Base-by-base conservation (phyloP, 805 yeast genomes). In the Wickerhamomyces sydowiorum region DNA sequence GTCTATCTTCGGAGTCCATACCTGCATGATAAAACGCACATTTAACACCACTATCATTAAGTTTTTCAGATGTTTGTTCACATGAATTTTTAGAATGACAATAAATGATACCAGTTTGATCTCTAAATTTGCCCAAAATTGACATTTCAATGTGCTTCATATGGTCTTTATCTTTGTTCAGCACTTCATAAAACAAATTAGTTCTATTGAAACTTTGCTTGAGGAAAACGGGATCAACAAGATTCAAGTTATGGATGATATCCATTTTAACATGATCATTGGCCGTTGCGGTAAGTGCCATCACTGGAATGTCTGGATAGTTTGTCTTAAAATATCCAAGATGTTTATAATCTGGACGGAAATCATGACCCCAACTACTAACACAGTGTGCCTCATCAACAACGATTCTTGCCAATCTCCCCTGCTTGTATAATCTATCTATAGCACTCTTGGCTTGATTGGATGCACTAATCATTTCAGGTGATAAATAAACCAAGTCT, bases 381-480 rank as follows among this genome's bases (percentile, higher is more conserved):
- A 93, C 95, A 72, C 99, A 93, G 65, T 93, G 99, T 0, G 99
- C 99, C 59, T 88, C 99, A 65, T 93, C 99, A 36, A 93, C 88
- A 10, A 93, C 96, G 30, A 93, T 73, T 41, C 98, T 70, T 0
- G 97, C 96, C 29, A 93, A 66, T 51, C 68, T 66, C 13, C 73
- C 67, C 23, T 70, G 72, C 15, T 69, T 65, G 58, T 84, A 70
- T 7, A 93, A 65, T 38, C 63, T 69, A 10, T 70, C 62, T 41
- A 93, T 78, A 1, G 82, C 81, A 41, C 67, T 70, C 53, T 77
- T 82, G 35, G 91, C 80, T 53, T 79, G 78, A 6, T 65, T 70
- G 17, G 95, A 86, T 3, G 83, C 80, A 52, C 80, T 83, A 32
- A 89, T 78, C 95, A 89, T 91, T 61, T 93, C 99, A 0, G 99